Evolutionary conservation across 768 basidiomycete genomes (phyloP).

Genomic region (Mycena venus): DNA sequence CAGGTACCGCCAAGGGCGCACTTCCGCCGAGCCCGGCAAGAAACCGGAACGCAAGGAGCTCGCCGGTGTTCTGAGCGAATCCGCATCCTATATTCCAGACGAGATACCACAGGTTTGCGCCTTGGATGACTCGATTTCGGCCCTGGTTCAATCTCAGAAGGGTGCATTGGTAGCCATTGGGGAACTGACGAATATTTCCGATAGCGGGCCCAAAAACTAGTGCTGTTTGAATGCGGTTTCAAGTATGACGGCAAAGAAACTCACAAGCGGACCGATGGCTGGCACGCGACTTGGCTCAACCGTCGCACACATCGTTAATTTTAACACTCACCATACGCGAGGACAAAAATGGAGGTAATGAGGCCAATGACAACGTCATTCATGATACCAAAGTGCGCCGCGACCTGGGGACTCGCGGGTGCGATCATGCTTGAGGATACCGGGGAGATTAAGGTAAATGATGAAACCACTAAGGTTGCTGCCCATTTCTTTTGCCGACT

Average conservation of each 20-base stretch:
- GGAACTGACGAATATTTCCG: constrained; percentile 60
- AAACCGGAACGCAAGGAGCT: constrained; percentile 78
- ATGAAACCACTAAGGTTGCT: constrained; percentile 71
- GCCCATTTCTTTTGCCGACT: constrained; percentile 71
- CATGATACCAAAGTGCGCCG: constrained; percentile 66
- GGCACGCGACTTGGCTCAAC: not conserved
- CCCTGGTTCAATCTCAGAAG: not conserved
- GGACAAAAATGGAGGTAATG: constrained; percentile 69
- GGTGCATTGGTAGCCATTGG: not conserved
- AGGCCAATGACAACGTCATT: constrained; percentile 63
- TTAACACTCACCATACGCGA: constrained; percentile 66
- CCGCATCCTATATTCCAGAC: constrained; percentile 77
- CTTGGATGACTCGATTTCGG: constrained; percentile 21
- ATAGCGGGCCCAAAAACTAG: constrained; percentile 70
- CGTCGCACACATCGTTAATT: not conserved
- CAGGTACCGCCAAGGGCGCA: constrained; percentile 71
- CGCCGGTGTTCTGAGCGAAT: constrained; percentile 68
- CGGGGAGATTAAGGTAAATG: constrained; percentile 77
- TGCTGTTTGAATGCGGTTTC: not conserved
- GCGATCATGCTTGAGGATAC: constrained; percentile 84
- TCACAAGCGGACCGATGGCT: constrained; percentile 68
- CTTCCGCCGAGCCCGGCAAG: constrained; percentile 80
- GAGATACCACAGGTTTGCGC: constrained; percentile 35
- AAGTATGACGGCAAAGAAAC: not conserved
- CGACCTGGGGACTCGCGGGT: constrained; percentile 69